phyloP scores from a whole-genome alignment of 2,329 filamentous ascomycete species.

The Exophiala sideris region DNA sequence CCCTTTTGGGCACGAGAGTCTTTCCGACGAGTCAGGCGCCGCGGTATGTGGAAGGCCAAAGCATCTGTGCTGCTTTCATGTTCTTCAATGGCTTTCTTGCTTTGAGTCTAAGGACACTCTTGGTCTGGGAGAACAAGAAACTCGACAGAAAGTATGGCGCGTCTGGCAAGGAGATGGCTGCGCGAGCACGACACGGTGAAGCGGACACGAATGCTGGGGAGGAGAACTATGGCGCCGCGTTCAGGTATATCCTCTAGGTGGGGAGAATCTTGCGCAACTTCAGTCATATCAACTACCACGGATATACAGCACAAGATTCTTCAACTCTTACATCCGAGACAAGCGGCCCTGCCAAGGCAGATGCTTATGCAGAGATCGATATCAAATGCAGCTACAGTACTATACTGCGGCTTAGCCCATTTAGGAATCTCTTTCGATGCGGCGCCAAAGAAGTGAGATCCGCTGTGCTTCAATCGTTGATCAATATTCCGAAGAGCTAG shows the following conservation, averaged over 20 bases:
- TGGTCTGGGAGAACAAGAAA: constrained; percentile 29
- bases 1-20: constrained; percentile 63
- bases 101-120: constrained; percentile 19
- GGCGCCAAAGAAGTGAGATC: too few relatives aligned
- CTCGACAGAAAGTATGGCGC: constrained; percentile 22
- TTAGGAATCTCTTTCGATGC: too few relatives aligned
- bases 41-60: constrained; percentile 63
- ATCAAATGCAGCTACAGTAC: too few relatives aligned
- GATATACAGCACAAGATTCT: too few relatives aligned
- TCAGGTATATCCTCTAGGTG: constrained; percentile 16
- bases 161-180: constrained; percentile 29
- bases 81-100: constrained; percentile 26
- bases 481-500: too few relatives aligned
- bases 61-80: constrained; percentile 62
- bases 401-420: too few relatives aligned
- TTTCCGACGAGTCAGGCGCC: constrained; percentile 60
- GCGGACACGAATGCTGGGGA: constrained; percentile 21
- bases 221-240: constrained; percentile 33
- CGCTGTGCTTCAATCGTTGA: too few relatives aligned
- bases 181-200: constrained; percentile 2
- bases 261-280: background rate
- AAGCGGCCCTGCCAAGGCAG: too few relatives aligned
- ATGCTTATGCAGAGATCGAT: too few relatives aligned
- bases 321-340: too few relatives aligned
- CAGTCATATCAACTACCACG: background rate